A percentile compares a stretch with the other conserved stretches of the same genome.
These are phyloP conservation scores for Fragosphaeria purpurea DNA, from an alignment of 2,329 filamentous ascomycete genomes.

Conservation along the genomic window DNA sequence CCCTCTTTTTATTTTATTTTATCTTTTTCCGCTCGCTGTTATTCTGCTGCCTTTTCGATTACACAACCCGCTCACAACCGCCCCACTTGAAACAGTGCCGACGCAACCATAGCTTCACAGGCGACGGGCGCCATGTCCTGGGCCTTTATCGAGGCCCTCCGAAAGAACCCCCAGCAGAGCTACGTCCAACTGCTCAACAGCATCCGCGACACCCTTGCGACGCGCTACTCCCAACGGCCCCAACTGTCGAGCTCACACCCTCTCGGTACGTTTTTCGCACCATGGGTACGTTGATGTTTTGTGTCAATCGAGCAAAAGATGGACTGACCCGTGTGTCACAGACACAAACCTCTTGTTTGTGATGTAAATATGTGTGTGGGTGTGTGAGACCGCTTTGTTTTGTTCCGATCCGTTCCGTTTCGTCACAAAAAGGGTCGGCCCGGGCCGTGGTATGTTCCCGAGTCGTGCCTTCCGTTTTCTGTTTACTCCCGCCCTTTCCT, in stretches of 20 bases:
- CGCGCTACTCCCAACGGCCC: conserved; percentile 88
- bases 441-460: too few species aligned
- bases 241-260: conserved; percentile 95
- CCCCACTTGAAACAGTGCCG: conserved; percentile 48
- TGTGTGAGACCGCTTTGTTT: too few species aligned
- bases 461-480: too few species aligned
- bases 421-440: too few species aligned
- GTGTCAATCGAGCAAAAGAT: too few species aligned
- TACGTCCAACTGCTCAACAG: conserved; percentile 94
- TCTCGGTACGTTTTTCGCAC: conserved; percentile 54
- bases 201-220: conserved; percentile 78
- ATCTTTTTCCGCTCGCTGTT: neutral
- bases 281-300: neutral
- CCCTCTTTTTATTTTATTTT: conserved; percentile 15
- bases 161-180: conserved; percentile 89
- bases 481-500: too few species aligned
- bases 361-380: conserved; percentile 36
- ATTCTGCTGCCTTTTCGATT: too few species aligned
- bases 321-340: conserved; percentile 18
- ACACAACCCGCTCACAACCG: neutral
- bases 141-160: conserved; percentile 86
- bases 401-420: too few species aligned
- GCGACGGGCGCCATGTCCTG: conserved; percentile 98
- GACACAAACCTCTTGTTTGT: conserved; percentile 58
- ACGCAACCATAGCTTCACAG: conserved; percentile 77